Base-by-base conservation (phyloP, 1,284 basidiomycete species). In the Boletus putidus region DNA sequence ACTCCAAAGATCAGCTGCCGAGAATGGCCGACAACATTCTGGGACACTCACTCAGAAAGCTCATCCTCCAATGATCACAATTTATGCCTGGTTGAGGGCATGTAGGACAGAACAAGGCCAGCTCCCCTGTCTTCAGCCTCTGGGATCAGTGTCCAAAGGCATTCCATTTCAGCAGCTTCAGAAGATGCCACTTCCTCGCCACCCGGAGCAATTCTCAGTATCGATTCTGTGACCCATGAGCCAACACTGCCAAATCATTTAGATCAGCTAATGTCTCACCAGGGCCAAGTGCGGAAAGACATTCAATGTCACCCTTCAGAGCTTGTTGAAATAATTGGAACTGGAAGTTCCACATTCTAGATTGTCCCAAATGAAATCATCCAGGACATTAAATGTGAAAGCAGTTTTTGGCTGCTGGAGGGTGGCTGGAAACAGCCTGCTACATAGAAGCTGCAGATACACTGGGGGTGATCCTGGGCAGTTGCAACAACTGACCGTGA, bases 381-480 rank as follows among this genome's bases (percentile, higher is more conserved):
- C 55, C 9, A 75, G 55, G 0, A 72, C 52, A 0, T 36, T 16
- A 33, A 71, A 76, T 2, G 69, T 72, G 49, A 76, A 76, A 1
- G 53, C 70, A 1, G 71, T 73, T 29, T 63, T 31, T 0, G 68
- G 70, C 2, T 6, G 1, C 6, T 49, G 27, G 2, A 27, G 18
- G 0, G 10, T 48, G 0, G 23, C 23, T 2, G 18, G 31, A 7
- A 36, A 53, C 0, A 53, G 42, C 18, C 9, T 27, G 2, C 3
- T 3, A 0, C 12, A 5, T 0, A 53, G 14, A 4, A 53, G 51
- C 15, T 53, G 44, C 2, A 37, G 14, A 23, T 18, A 12, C n/a
- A n/a, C n/a, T n/a, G n/a, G n/a, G n/a, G n/a, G n/a, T n/a, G n/a
- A n/a, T 3, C 4, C 18, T 20, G 37, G 37, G 18, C 37, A 39